Evolutionary conservation across 306 rosid genomes (phyloP).

Genomic region (Herpetospermum pedunculosum): DNA sequence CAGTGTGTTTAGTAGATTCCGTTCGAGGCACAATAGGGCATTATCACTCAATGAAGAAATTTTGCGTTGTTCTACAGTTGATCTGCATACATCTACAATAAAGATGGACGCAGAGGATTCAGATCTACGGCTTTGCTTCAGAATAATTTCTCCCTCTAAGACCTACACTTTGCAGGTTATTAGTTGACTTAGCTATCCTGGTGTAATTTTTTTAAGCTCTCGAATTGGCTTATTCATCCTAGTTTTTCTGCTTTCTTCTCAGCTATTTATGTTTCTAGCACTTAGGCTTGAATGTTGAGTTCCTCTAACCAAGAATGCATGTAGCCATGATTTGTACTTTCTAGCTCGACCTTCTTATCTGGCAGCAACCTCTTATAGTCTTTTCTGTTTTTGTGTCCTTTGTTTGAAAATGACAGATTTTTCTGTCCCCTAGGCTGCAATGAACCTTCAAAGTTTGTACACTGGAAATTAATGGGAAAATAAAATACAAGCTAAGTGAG

Average conservation of each 20-base stretch:
- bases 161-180: constrained; percentile 79
- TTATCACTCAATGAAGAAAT: constrained; percentile 51
- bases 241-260: not conserved
- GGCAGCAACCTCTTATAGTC: not conserved
- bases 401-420: not conserved
- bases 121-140: constrained; percentile 92
- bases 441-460: too few relatives aligned
- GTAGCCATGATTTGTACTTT: not conserved
- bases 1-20: constrained; percentile 89
- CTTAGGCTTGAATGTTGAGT: not conserved
- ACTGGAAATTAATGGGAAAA: too few relatives aligned
- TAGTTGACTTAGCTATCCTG: constrained; percentile 12
- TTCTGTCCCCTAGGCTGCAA: not conserved
- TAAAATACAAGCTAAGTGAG: too few relatives aligned
- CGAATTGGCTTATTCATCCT: not conserved
- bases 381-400: not conserved
- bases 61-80: constrained; percentile 59
- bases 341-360: not conserved
- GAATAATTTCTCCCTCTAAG: constrained; percentile 84
- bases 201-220: not conserved
- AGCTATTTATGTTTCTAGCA: not conserved
- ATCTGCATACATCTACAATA: constrained; percentile 74
- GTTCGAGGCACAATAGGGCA: constrained; percentile 55
- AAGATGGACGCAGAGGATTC: constrained; percentile 92
- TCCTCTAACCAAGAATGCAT: not conserved